Evolutionary conservation across 1,284 basidiomycete species (phyloP), one percentile per base, ranked within the genome.

Genomic region (Phellopilus nigrolimitatus): DNA sequence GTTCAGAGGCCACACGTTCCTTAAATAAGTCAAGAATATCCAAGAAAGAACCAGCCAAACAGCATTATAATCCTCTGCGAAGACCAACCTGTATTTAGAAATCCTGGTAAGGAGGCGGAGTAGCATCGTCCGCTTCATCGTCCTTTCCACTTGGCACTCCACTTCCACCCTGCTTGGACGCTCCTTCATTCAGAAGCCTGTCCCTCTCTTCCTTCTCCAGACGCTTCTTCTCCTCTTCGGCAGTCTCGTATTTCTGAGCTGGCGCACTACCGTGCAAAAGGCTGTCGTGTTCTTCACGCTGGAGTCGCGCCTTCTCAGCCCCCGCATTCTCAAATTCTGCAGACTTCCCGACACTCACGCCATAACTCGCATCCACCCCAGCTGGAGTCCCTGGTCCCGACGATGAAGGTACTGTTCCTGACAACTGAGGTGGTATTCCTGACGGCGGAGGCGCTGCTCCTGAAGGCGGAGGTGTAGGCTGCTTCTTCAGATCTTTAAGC

Each of bases 161-260:
- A 25, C 56, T 42, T 43, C 51, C 46, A 59, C 55, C 17, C 52
- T 53, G 38, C 49, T 45, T 34, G 53, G 45, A 37, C 37, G 31
- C 15, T 5, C 8, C 31, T 3, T 63, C 64, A 17, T 65, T 66
- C 39, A 79, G 61, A 17, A 82, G 57, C 8, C 72, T 71, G 57
- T 84, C 84, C 48, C 79, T 71, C 59, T 84, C 80, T 61, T 86
- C 81, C 45, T 75, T 73, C 62, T 84, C 80, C 31, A 84, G 63
- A 28, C 84, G 69, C 66, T 72, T 78, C 73, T 86, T 86, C 71
- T 85, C 83, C 15, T 82, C 79, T 55, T 79, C 81, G 0, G 82
- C 79, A 55, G 68, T 71, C 61, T 82, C 80, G 19, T 67, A 62
- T 39, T 57, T 60, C 22, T 63, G 59, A 33, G 60, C 34, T 21